These are phyloP conservation scores for Starmerella ratchasimensis DNA, from an alignment of 805 yeast species.

Conservation along the genomic window DNA sequence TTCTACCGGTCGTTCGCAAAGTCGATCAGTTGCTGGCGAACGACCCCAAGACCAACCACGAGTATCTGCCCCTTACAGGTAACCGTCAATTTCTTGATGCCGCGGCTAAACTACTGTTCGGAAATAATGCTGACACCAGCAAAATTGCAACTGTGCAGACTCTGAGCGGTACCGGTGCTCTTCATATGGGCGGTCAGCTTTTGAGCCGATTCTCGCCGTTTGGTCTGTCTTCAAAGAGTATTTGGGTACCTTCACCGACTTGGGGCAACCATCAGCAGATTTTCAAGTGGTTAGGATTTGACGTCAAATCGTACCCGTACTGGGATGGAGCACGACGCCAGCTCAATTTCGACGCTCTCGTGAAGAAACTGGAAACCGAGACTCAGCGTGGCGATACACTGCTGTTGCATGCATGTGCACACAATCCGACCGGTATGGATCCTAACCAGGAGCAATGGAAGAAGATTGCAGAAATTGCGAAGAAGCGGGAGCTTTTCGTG, in stretches of 20 bases:
- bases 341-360: slow-evolving; percentile 56
- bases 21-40: slow-evolving; percentile 35
- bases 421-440: slow-evolving; percentile 94
- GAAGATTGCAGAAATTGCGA: slow-evolving; percentile 49
- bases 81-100: slow-evolving; percentile 47
- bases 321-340: slow-evolving; percentile 64
- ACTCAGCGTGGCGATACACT: slow-evolving; percentile 72
- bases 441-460: slow-evolving; percentile 74
- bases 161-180: slow-evolving; percentile 79
- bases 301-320: slow-evolving; percentile 64
- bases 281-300: slow-evolving; percentile 55
- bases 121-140: slow-evolving; percentile 45
- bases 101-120: slow-evolving; percentile 59
- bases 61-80: slow-evolving; percentile 78
- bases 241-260: slow-evolving; percentile 80
- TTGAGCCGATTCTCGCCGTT: slow-evolving; percentile 37
- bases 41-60: slow-evolving; percentile 51
- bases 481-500: slow-evolving; percentile 52
- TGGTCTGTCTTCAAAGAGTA: slow-evolving; percentile 24
- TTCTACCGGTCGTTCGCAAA: slow-evolving; percentile 62
- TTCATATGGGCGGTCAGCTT: slow-evolving; percentile 73
- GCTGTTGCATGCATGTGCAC: slow-evolving; percentile 87
- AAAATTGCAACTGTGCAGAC: slow-evolving; percentile 53
- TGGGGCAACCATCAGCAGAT: slow-evolving; percentile 94
- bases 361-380: slow-evolving; percentile 39